Conservation (phyloP, 192 early-diverging fungal genomes). For the Cladochytrium replicatum region DNA sequence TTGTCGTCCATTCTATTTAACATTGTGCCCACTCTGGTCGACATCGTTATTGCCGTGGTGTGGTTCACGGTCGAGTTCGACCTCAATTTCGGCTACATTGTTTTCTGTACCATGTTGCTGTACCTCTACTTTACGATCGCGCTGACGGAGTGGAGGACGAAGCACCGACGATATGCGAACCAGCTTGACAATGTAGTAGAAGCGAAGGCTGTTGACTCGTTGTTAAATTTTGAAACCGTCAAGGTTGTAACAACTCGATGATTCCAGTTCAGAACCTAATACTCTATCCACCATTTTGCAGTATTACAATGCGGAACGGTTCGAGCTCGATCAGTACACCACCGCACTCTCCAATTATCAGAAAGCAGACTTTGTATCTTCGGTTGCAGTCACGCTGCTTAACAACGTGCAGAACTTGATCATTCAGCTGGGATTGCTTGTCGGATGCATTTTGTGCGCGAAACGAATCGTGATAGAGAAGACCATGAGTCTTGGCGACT, state of each 20-base stretch:
- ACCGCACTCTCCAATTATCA: conserved; percentile 71
- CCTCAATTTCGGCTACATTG: conserved; percentile 66
- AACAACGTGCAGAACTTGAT: conserved; percentile 82
- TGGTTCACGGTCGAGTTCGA: conserved; percentile 45
- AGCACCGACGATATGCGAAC: conserved; percentile 65
- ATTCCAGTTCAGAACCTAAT: too few species aligned
- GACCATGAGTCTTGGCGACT: conserved; percentile 65
- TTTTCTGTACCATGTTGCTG: conserved; percentile 75
- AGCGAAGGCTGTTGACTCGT: conserved; percentile 71
- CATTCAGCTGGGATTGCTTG: conserved; percentile 73
- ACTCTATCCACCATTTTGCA: too few species aligned
- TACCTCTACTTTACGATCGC: conserved; percentile 72
- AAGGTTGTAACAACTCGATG: too few species aligned
- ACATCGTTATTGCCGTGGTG: conserved; percentile 74
- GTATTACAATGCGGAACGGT: conserved; percentile 86
- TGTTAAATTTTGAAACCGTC: conserved; percentile 98
- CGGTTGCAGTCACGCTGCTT: conserved; percentile 62
- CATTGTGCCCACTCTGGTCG: conserved; percentile 77
- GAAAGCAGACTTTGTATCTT: conserved; percentile 73
- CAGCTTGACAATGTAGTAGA: conserved; percentile 77
- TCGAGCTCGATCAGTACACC: conserved; percentile 71
- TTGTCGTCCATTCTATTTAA: conserved; percentile 81
- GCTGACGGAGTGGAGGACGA: conserved; percentile 62
- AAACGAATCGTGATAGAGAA: conserved; percentile 64
- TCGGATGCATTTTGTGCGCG: conserved; percentile 75